These are phyloP conservation scores for Cladosporium cucumerinum DNA, from an alignment of 2,329 filamentous ascomycete species.

Conservation along the genomic window DNA sequence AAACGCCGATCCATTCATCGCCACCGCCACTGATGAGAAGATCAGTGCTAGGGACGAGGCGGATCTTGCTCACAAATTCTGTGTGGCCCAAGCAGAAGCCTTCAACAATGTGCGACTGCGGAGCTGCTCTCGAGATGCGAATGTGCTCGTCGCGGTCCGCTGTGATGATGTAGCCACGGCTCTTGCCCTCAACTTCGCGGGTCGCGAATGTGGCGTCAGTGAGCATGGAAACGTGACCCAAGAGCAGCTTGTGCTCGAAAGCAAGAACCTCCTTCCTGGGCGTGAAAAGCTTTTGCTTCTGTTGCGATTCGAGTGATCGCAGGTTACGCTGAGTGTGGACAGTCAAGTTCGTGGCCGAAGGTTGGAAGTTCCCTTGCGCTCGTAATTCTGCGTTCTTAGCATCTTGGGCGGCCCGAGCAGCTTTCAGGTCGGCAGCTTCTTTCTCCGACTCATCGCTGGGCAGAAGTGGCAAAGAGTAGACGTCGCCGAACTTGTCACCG, in stretches of 20 bases:
- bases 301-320: slow-evolving; percentile 55
- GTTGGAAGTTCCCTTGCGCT: slow-evolving; percentile 40
- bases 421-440: slow-evolving; percentile 30
- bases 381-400: slow-evolving; percentile 18
- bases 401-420: slow-evolving; percentile 23
- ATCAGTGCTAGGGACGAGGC: slow-evolving; percentile 57
- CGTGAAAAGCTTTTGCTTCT: slow-evolving; percentile 43
- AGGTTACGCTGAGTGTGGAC: slow-evolving; percentile 62
- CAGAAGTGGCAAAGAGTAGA: slow-evolving; percentile 80
- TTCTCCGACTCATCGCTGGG: slow-evolving; percentile 28
- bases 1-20: slow-evolving; percentile 72
- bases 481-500: slow-evolving; percentile 95
- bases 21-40: slow-evolving; percentile 82
- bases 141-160: slow-evolving; percentile 79
- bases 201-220: slow-evolving; percentile 65
- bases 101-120: slow-evolving; percentile 86
- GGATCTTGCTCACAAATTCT: slow-evolving; percentile 77
- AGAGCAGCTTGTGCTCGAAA: slow-evolving; percentile 74
- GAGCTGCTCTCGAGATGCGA: slow-evolving; percentile 74
- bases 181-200: slow-evolving; percentile 44
- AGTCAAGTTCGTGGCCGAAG: slow-evolving; percentile 56
- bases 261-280: slow-evolving; percentile 46
- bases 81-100: slow-evolving; percentile 83
- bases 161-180: slow-evolving; percentile 61
- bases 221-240: slow-evolving; percentile 94